These are phyloP conservation scores for Erigeron canadensis DNA, from an alignment of 129 eudicot genomes.

Conservation along the genomic window DNA sequence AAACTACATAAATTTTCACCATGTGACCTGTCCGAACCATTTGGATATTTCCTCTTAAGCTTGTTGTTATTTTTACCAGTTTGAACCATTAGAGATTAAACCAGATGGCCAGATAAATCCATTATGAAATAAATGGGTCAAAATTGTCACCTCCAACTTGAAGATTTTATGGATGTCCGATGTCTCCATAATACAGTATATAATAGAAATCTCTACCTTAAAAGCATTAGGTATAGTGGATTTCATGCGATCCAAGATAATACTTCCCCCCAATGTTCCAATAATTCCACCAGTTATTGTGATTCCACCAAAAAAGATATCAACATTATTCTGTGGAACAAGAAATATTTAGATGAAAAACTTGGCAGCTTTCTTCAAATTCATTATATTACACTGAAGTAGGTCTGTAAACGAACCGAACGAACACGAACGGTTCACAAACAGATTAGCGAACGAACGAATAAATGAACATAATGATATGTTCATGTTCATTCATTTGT, in stretches of 20 bases:
- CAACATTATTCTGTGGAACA: constrained; percentile 67
- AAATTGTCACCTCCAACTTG: neutral
- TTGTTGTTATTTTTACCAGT: neutral
- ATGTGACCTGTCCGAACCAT: no score
- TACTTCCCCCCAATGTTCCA: constrained; percentile 83
- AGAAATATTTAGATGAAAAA: constrained; percentile 9
- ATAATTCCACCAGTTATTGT: constrained; percentile 83
- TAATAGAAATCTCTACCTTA: constrained; percentile 51
- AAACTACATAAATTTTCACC: neutral
- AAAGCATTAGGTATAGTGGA: constrained; percentile 90
- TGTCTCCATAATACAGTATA: neutral
- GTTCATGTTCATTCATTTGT: no score
- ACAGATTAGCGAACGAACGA: no score
- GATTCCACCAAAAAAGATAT: constrained; percentile 81
- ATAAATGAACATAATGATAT: no score
- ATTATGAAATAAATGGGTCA: neutral
- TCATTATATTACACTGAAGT: no score
- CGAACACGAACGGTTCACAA: no score
- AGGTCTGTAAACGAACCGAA: no score
- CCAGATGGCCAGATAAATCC: neutral
- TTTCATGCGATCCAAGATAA: no score
- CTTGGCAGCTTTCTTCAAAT: neutral
- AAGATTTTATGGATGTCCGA: neutral
- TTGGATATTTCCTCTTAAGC: neutral
- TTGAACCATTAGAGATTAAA: neutral